phyloP scores from a whole-genome alignment of 1,139 yeast species.

The Candida pseudoviswanathii region DNA sequence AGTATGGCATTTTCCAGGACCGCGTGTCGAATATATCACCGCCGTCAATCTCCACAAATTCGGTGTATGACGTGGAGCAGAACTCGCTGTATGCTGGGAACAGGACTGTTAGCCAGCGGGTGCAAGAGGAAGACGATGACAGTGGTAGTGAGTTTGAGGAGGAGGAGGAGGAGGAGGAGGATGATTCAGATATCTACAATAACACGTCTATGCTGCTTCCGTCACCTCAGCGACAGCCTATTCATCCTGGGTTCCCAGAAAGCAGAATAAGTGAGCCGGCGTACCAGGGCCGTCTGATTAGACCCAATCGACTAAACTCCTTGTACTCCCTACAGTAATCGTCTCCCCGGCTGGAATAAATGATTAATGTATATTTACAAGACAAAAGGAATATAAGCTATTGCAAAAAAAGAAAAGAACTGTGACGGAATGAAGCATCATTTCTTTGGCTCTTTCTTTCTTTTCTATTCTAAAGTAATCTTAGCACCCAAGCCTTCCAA shows the following conservation, averaged over 20 bases:
- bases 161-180: conserved; percentile 10
- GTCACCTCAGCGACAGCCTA: not conserved
- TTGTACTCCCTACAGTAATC: not conserved
- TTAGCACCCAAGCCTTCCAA: conserved; percentile 96
- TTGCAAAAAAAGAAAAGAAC: not conserved
- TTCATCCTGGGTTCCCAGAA: not conserved
- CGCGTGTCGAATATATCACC: conserved; percentile 9
- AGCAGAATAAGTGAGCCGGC: not conserved
- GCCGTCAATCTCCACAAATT: conserved; percentile 10
- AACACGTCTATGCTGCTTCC: not conserved
- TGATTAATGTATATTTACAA: conserved; percentile 6
- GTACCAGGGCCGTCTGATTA: not conserved
- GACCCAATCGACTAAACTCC: not conserved
- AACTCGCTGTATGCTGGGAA: too few relatives aligned
- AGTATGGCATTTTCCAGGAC: conserved; percentile 10
- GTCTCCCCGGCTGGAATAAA: not conserved
- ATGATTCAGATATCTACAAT: not conserved
- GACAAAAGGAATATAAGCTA: conserved; percentile 13
- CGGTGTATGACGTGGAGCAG: conserved; percentile 5
- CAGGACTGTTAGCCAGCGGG: not conserved
- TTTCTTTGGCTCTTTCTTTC: not conserved
- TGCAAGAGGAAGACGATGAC: conserved; percentile 13
- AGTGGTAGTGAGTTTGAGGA: conserved; percentile 23
- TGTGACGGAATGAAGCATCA: not conserved
- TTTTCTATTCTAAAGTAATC: conserved; percentile 72